A percentile compares a stretch with the other conserved stretches of the same genome.
Conservation (phyloP, 2,329 filamentous ascomycete species). For the Verticillium albo-atrum region DNA sequence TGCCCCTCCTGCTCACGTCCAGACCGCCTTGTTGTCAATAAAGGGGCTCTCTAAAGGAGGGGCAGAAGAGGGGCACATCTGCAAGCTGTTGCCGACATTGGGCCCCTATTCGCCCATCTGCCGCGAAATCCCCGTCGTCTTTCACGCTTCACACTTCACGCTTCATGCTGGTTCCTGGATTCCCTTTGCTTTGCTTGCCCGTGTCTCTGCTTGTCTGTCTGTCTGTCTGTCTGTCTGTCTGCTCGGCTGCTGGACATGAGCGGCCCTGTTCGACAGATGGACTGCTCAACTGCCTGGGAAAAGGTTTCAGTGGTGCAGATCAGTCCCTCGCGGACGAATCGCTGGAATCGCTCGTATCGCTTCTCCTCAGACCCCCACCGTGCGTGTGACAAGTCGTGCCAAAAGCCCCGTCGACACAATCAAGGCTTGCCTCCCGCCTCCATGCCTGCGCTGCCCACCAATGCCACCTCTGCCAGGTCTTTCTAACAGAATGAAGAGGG, state of each 20-base stretch:
- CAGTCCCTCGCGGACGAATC: not conserved
- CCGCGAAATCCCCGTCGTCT: not conserved
- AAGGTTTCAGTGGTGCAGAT: not conserved
- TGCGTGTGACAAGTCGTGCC: not conserved
- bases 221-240: not conserved
- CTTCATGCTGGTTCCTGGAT: no score
- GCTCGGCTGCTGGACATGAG: not conserved
- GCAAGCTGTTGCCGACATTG: not conserved
- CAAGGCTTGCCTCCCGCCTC: no score
- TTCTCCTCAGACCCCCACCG: not conserved
- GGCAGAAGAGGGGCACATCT: not conserved
- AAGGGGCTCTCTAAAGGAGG: not conserved
- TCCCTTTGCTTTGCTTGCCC: not conserved
- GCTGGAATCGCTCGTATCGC: not conserved
- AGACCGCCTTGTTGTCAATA: not conserved
- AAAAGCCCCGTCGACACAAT: not conserved
- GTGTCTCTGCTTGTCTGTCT: not conserved
- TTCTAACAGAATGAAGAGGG: not conserved
- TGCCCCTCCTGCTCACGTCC: not conserved
- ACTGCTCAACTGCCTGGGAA: not conserved
- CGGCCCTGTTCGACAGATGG: no score
- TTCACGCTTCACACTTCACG: no score
- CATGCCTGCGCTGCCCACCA: no score
- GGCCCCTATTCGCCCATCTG: not conserved
- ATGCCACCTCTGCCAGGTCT: not conserved